Conservation (phyloP, 139 green algal species). For the Penium margaritaceum region DNA sequence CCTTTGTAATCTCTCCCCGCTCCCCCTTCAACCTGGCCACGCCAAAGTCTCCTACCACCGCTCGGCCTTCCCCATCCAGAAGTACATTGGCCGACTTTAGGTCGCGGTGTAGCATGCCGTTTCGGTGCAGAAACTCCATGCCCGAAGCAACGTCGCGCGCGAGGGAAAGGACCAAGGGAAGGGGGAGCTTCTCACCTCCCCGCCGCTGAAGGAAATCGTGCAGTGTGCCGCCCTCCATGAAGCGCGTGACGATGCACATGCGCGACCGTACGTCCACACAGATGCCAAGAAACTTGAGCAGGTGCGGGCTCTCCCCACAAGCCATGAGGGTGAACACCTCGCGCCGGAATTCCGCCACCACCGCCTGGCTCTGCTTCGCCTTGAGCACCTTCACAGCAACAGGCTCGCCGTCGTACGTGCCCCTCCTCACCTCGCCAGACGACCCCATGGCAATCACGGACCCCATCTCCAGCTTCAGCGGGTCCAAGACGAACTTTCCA, state of each 20-base stretch:
- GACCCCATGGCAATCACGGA: not conserved
- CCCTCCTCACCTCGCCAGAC: not conserved
- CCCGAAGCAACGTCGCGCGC: slow-evolving; percentile 49
- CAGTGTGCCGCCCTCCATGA: not conserved
- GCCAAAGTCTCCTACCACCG: slow-evolving; percentile 87
- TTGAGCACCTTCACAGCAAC: slow-evolving; percentile 15
- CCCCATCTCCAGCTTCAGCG: slow-evolving; percentile 5
- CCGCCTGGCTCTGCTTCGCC: not conserved
- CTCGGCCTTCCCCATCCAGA: slow-evolving; percentile 56
- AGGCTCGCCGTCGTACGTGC: not conserved
- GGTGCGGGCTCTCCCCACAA: not conserved
- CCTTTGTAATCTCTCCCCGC: slow-evolving; percentile 82
- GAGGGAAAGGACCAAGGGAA: slow-evolving; percentile 6
- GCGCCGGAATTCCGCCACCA: slow-evolving; percentile 6
- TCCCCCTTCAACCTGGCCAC: slow-evolving; percentile 83
- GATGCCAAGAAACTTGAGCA: slow-evolving; percentile 38
- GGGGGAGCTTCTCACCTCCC: not conserved
- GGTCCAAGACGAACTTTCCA: slow-evolving; percentile 6
- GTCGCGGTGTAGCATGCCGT: slow-evolving; percentile 26
- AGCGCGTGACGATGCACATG: slow-evolving; percentile 13
- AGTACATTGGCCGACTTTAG: slow-evolving; percentile 82
- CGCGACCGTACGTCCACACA: not conserved
- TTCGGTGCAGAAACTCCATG: slow-evolving; percentile 61
- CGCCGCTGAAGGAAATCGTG: not conserved
- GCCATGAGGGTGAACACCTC: slow-evolving; percentile 7